phyloP scores from a whole-genome alignment of 2,329 filamentous ascomycete species.

The Stenocarpella maydis region DNA sequence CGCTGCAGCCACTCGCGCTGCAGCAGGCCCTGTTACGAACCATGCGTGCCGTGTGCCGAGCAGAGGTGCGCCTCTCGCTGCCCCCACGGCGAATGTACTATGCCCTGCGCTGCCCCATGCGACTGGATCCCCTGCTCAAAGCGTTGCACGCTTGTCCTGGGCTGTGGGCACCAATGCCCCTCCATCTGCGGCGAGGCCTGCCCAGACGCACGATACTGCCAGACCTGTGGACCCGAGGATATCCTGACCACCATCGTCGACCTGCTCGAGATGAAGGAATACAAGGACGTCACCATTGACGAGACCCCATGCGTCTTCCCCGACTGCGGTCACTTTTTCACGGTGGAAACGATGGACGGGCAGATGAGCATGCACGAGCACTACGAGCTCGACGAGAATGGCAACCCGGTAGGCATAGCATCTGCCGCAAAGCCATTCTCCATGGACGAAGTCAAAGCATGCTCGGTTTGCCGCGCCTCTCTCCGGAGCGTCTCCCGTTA shows the following conservation, averaged over 20 bases:
- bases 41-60: constrained; percentile 69
- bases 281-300: constrained; percentile 65
- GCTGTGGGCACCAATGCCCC: constrained; percentile 70
- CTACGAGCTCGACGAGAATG: constrained; percentile 54
- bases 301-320: constrained; percentile 69
- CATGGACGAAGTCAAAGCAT: constrained; percentile 57
- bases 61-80: constrained; percentile 56
- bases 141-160: constrained; percentile 61
- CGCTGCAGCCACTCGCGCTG: constrained; percentile 66
- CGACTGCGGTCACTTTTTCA: constrained; percentile 70
- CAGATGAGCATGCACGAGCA: constrained; percentile 61
- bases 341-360: constrained; percentile 66
- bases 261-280: constrained; percentile 61
- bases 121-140: constrained; percentile 70
- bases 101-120: constrained; percentile 74
- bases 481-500: constrained; percentile 67
- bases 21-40: constrained; percentile 62
- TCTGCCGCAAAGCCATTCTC: constrained; percentile 57
- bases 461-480: constrained; percentile 67
- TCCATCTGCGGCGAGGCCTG: constrained; percentile 72
- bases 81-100: constrained; percentile 47
- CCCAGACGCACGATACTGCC: constrained; percentile 61
- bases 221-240: constrained; percentile 57
- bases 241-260: constrained; percentile 62
- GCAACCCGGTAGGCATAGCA: constrained; percentile 45